Conservation (phyloP, 768 basidiomycete genomes). For the Chiua virens region DNA sequence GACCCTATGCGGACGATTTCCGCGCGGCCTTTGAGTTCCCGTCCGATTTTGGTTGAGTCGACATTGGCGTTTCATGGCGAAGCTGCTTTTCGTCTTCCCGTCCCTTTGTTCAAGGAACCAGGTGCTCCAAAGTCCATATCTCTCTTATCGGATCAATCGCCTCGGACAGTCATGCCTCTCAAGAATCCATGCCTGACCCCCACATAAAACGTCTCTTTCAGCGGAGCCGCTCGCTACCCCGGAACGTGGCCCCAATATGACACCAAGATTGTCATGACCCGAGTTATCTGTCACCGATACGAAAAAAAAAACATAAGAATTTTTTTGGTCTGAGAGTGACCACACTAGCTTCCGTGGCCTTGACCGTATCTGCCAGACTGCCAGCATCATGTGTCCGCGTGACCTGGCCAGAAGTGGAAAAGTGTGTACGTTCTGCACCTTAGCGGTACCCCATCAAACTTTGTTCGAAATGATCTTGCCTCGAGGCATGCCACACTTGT, state of each 20-base stretch:
- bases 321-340: not conserved
- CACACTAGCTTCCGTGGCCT: not conserved
- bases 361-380: conserved; percentile 6
- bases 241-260: conserved; percentile 25
- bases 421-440: conserved; percentile 4
- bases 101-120: not conserved
- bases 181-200: no score
- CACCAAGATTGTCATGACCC: conserved; percentile 5
- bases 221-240: conserved; percentile 28
- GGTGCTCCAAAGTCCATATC: not conserved
- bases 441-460: conserved; percentile 23
- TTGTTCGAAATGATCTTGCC: conserved; percentile 12
- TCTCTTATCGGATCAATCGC: conserved; percentile 11
- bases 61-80: not conserved
- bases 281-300: not conserved
- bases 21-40: conserved; percentile 11
- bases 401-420: conserved; percentile 9
- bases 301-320: not conserved
- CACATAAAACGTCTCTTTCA: not conserved
- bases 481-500: conserved; percentile 23
- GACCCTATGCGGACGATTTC: conserved; percentile 23
- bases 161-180: not conserved
- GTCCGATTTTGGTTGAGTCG: not conserved
- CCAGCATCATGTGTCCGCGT: conserved; percentile 4
- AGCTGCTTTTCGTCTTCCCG: not conserved